A percentile compares a stretch with the other conserved stretches of the same genome.
These are phyloP conservation scores for Lasiodiplodia sp. DNA, from an alignment of 2,329 filamentous ascomycete genomes.

Conservation along the genomic window DNA sequence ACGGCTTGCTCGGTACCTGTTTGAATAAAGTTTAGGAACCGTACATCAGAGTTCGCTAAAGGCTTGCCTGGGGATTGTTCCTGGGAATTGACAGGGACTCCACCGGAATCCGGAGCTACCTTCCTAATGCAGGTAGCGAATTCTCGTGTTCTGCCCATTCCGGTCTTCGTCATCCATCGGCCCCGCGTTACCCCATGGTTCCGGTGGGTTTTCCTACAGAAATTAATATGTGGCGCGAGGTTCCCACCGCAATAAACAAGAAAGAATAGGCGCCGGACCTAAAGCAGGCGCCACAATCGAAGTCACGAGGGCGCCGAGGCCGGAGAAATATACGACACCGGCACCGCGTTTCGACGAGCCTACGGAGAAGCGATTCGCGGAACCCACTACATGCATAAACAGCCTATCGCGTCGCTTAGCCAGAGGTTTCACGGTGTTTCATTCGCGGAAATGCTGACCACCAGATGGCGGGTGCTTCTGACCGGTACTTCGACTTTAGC, in stretches of 20 bases:
- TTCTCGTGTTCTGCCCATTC: not conserved
- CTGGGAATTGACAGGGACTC: not conserved
- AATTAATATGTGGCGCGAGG: not conserved
- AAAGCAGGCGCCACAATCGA: not conserved
- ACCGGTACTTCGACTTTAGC: not conserved
- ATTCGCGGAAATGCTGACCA: slow-evolving; percentile 18
- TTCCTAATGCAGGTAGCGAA: not conserved
- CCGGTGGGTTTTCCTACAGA: slow-evolving; percentile 7
- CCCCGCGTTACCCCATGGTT: slow-evolving; percentile 11
- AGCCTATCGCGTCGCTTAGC: not conserved
- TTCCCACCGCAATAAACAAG: slow-evolving; percentile 9
- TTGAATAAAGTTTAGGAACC: not conserved
- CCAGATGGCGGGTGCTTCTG: not conserved
- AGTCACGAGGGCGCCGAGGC: slow-evolving; percentile 17
- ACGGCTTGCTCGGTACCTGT: not conserved
- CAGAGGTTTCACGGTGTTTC: not conserved
- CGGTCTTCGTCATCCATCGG: not conserved
- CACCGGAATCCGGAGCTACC: slow-evolving; percentile 3
- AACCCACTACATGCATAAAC: not conserved
- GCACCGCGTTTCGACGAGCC: slow-evolving; percentile 20
- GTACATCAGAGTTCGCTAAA: not conserved
- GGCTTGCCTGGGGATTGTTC: not conserved
- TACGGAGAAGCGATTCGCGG: slow-evolving; percentile 17
- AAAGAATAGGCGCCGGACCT: slow-evolving; percentile 1
- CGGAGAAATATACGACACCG: slow-evolving; percentile 20